Percentiles rank a stretch among this genome's conserved stretches.
These are phyloP conservation scores for Sistotremastrum suecicum DNA, from an alignment of 768 basidiomycete genomes.

Conservation along the genomic window DNA sequence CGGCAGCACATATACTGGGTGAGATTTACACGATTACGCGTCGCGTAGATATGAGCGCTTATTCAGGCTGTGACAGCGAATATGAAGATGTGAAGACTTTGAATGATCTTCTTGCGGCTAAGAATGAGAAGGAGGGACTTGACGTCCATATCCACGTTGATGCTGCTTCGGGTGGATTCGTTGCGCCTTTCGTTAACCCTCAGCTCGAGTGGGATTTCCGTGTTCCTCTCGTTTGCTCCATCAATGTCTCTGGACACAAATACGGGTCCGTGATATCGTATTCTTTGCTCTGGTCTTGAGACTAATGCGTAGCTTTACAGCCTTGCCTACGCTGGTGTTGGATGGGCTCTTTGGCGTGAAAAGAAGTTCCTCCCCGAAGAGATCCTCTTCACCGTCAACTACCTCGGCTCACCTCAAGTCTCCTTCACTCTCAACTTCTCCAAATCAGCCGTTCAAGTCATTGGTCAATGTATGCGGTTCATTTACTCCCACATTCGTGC, in stretches of 20 bases:
- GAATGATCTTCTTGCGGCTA: slow-evolving; percentile 30
- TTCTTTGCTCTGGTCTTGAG: slow-evolving; percentile 13
- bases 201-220: slow-evolving; percentile 44
- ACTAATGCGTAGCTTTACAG: neutral
- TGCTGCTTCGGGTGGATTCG: slow-evolving; percentile 47
- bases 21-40: too few species aligned
- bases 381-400: slow-evolving; percentile 42
- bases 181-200: slow-evolving; percentile 50
- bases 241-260: slow-evolving; percentile 49
- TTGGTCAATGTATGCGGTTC: slow-evolving; percentile 21
- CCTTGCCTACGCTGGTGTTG: slow-evolving; percentile 35
- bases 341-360: slow-evolving; percentile 51
- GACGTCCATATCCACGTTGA: slow-evolving; percentile 57
- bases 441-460: slow-evolving; percentile 41
- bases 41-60: too few species aligned
- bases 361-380: slow-evolving; percentile 44
- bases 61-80: slow-evolving; percentile 10
- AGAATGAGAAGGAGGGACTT: slow-evolving; percentile 38
- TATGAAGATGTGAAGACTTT: slow-evolving; percentile 48
- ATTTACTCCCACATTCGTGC: too few species aligned
- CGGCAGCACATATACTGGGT: slow-evolving; percentile 42
- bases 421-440: slow-evolving; percentile 49
- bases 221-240: slow-evolving; percentile 42
- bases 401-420: slow-evolving; percentile 46
- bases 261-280: slow-evolving; percentile 23